Conservation (phyloP, 2,329 filamentous ascomycete genomes). For the Aspergillus aculeatinus region DNA sequence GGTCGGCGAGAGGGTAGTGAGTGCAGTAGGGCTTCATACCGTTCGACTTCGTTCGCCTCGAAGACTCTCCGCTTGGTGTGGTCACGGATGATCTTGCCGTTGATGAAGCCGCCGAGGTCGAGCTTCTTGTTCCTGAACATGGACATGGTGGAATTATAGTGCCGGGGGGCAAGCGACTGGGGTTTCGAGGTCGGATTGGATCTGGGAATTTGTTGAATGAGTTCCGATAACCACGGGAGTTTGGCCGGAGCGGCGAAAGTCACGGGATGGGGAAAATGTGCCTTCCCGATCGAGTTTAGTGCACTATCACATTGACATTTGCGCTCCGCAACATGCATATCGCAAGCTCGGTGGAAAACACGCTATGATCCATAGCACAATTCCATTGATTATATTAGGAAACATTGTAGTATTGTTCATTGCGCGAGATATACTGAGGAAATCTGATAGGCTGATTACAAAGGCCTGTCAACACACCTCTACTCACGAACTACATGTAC, state of each 20-base stretch:
- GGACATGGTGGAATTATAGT: conserved; percentile 58
- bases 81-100: conserved; percentile 83
- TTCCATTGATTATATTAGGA: background rate
- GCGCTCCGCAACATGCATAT: background rate
- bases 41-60: conserved; percentile 79
- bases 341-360: too few species aligned
- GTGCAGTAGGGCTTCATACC: conserved; percentile 53
- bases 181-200: background rate
- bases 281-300: conserved; percentile 1
- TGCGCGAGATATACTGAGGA: too few species aligned
- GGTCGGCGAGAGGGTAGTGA: background rate
- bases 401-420: too few species aligned
- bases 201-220: background rate
- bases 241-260: conserved; percentile 22
- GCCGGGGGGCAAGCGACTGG: background rate
- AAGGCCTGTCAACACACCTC: too few species aligned
- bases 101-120: conserved; percentile 83
- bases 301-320: background rate
- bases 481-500: too few species aligned
- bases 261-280: conserved; percentile 6
- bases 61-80: conserved; percentile 96
- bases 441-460: too few species aligned
- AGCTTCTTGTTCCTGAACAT: conserved; percentile 89
- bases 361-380: background rate
- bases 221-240: background rate